These are phyloP conservation scores for Podila epicladia DNA, from an alignment of 192 early-diverging fungal species.

Conservation along the genomic window DNA sequence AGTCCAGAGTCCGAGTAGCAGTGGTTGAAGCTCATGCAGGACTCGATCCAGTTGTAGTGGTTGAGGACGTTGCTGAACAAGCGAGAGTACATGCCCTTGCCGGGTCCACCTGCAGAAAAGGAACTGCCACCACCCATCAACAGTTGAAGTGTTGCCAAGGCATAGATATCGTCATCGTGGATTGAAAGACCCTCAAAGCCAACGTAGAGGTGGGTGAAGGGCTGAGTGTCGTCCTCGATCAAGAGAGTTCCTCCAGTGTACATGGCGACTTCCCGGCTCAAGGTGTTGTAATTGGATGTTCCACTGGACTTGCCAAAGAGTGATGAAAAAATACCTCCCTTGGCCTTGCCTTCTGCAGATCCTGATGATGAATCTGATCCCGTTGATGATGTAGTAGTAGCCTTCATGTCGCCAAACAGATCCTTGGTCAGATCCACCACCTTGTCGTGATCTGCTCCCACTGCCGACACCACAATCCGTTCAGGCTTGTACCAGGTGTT, in stretches of 20 bases:
- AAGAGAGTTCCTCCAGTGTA: constrained; percentile 89
- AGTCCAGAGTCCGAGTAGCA: constrained; percentile 91
- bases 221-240: constrained; percentile 71
- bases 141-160: constrained; percentile 88
- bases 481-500: constrained; percentile 89
- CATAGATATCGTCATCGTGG: constrained; percentile 90
- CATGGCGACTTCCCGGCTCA: constrained; percentile 60
- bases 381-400: neutral
- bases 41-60: constrained; percentile 94
- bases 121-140: constrained; percentile 96
- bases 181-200: constrained; percentile 89
- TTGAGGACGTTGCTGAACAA: constrained; percentile 96
- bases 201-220: constrained; percentile 89
- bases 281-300: constrained; percentile 18
- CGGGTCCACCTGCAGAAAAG: constrained; percentile 97
- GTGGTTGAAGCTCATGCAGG: constrained; percentile 92
- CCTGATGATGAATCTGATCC: constrained; percentile 30
- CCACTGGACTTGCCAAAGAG: constrained; percentile 15
- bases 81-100: constrained; percentile 99
- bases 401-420: constrained; percentile 80
- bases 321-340: constrained; percentile 42
- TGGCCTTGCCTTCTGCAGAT: constrained; percentile 20
- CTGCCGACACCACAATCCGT: constrained; percentile 89
- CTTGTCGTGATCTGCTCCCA: constrained; percentile 87
- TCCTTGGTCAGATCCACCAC: constrained; percentile 74